Evolutionary conservation across 108 stramenopile genomes (phyloP), one percentile per base, ranked within the genome.

Genomic region (Cyclotella cryptica): DNA sequence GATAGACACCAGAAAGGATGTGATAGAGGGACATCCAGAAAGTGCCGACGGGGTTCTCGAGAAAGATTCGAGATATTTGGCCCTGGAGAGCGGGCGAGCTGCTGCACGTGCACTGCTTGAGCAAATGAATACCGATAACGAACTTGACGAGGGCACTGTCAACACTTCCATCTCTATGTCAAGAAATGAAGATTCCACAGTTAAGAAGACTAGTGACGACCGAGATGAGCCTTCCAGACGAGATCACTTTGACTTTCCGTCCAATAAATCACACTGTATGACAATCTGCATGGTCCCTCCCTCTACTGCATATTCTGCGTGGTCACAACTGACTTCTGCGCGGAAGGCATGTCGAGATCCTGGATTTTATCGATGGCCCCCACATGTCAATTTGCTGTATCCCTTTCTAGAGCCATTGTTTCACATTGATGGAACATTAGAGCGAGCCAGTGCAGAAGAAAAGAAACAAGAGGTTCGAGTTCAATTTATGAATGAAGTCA

Each of bases 301-400:
- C 14, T 77, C 87, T 21, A 64, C 73, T 21, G 75, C 87, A 15
- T 68, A 60, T 39, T 35, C 58, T 17, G 88, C 88, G 19, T 94
- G 93, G 93, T 58, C 87, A 21, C 26, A 65, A 64, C 46, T 93
- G 18, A 79, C 77, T 1, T 29, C 74, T n/a, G 84, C 84, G n/a
- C 46, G 92, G 29, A 75, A n/a, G 40, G 72, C 85, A 76, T 72
- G 89, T 53, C 72, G 77, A 41, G 88, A 90, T 90, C 91, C 93
- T 11, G 93, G 93, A 22, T 84, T 87, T 52, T 94, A 75, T 69
- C 80, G 93, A 52, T 94, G 93, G 93, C 93, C 93, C 27, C 93
- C 91, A 0, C 93, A 94, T 78, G 88, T 76, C 60, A 94, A 94
- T 53, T 61, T 92, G 49, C 44, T 94, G 17, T 94, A 94, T 86